Evolutionary conservation across 805 yeast species (phyloP).

Genomic region (Kuraishia floccosa): DNA sequence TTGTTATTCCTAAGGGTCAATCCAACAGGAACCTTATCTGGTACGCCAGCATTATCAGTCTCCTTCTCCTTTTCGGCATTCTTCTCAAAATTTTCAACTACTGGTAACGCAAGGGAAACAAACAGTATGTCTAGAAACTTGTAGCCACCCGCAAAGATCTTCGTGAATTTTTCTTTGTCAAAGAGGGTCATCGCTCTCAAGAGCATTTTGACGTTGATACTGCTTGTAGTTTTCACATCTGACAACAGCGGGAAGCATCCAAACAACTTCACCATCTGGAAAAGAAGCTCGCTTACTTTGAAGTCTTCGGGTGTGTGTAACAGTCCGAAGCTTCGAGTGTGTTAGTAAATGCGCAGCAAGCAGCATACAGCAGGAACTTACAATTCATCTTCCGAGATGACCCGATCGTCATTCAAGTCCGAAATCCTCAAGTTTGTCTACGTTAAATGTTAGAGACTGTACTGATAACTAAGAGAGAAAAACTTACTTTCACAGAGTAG

Average conservation of each 20-base stretch:
- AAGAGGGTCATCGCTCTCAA: conserved; percentile 31
- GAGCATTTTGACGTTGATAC: conserved; percentile 25
- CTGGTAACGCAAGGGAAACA: conserved; percentile 25
- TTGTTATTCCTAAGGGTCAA: too few species aligned
- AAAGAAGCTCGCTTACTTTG: conserved; percentile 21
- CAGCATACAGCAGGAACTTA: too few species aligned
- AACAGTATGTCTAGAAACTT: conserved; percentile 35
- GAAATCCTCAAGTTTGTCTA: conserved; percentile 9
- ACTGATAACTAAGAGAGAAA: too few species aligned
- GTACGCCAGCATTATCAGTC: conserved; percentile 2
- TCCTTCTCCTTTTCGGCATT: conserved; percentile 5
- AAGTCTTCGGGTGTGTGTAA: conserved; percentile 23
- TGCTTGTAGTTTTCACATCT: not conserved
- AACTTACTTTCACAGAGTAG: conserved; percentile 10
- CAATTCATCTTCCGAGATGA: conserved; percentile 14
- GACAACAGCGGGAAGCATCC: conserved; percentile 39
- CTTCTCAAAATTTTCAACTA: conserved; percentile 1
- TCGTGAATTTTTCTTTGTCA: conserved; percentile 27
- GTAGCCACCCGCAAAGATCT: conserved; percentile 20
- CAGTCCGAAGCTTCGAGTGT: too few species aligned
- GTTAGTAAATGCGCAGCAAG: too few species aligned
- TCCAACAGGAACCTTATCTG: not conserved
- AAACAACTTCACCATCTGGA: conserved; percentile 27
- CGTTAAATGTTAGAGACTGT: too few species aligned
- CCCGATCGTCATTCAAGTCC: conserved; percentile 11